Percentiles rank a stretch among this genome's conserved stretches.
Conservation (phyloP, 2,329 filamentous ascomycete species). For the Aspergillus ochraceoroseus region DNA sequence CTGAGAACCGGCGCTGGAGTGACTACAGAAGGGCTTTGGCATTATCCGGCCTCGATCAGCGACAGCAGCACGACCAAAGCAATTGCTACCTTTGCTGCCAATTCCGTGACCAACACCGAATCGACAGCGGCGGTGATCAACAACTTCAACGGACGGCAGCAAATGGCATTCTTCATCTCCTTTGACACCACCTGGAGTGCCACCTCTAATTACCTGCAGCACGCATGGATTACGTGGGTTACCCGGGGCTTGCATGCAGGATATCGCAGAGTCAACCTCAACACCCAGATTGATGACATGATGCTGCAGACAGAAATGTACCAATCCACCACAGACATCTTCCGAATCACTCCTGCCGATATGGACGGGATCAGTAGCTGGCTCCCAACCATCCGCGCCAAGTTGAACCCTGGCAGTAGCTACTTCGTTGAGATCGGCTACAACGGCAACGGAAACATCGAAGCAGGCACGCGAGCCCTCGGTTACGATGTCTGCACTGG, state of each 20-base stretch:
- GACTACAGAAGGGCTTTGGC: constrained; percentile 52
- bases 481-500: constrained; percentile 28
- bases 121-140: constrained; percentile 58
- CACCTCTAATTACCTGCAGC: constrained; percentile 56
- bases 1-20: constrained; percentile 49
- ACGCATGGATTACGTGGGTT: constrained; percentile 59
- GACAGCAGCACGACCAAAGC: constrained; percentile 52
- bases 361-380: constrained; percentile 46
- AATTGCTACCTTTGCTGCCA: constrained; percentile 52
- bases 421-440: constrained; percentile 54
- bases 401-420: constrained; percentile 49
- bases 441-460: constrained; percentile 54
- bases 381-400: constrained; percentile 40
- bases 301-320: constrained; percentile 53
- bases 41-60: constrained; percentile 55
- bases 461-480: constrained; percentile 29
- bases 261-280: constrained; percentile 53
- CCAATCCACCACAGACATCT: constrained; percentile 46
- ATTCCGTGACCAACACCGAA: constrained; percentile 36
- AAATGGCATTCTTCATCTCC: constrained; percentile 58
- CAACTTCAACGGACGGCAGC: constrained; percentile 52
- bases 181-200: constrained; percentile 51
- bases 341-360: constrained; percentile 49
- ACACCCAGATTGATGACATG: constrained; percentile 60
- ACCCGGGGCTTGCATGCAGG: constrained; percentile 55